Conservation (phyloP, 495 filamentous ascomycete genomes). For the Aspergillus ellipticus region DNA sequence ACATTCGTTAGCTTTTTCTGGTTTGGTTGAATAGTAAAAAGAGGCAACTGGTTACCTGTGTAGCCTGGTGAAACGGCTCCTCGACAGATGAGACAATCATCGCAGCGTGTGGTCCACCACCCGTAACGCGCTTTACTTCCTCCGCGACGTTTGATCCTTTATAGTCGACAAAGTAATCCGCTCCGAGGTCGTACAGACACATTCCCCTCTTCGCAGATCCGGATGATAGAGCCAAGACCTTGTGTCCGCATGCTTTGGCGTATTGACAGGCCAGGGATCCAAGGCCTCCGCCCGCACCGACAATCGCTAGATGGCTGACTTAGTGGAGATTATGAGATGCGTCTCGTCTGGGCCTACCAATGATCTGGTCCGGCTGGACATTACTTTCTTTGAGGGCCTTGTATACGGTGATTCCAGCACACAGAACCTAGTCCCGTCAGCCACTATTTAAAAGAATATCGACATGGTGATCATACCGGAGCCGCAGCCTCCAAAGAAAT, state of each 20-base stretch:
- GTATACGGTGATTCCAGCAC: conserved; percentile 15
- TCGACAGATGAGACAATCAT: background rate
- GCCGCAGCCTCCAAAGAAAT: conserved; percentile 11
- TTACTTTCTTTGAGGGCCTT: conserved; percentile 15
- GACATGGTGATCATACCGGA: background rate
- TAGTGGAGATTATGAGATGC: background rate
- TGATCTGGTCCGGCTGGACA: conserved; percentile 7
- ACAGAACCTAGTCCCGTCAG: conserved; percentile 6
- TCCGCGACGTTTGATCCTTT: background rate
- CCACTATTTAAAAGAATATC: background rate
- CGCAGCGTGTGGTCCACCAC: conserved; percentile 3
- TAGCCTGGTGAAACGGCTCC: conserved; percentile 6
- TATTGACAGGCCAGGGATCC: conserved; percentile 6
- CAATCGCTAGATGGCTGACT: background rate
- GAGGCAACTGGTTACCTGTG: background rate
- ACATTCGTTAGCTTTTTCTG: background rate
- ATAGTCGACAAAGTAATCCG: conserved; percentile 7
- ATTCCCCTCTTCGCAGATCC: background rate
- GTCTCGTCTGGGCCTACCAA: conserved; percentile 1
- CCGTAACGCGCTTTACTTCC: background rate
- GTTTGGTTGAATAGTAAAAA: background rate
- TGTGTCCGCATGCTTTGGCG: conserved; percentile 4
- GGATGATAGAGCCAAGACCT: background rate
- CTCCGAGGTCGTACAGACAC: conserved; percentile 4
- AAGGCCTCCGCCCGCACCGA: conserved; percentile 3